Base-by-base conservation (phyloP, 441 rosid species). In the Erodium trifolium region DNA sequence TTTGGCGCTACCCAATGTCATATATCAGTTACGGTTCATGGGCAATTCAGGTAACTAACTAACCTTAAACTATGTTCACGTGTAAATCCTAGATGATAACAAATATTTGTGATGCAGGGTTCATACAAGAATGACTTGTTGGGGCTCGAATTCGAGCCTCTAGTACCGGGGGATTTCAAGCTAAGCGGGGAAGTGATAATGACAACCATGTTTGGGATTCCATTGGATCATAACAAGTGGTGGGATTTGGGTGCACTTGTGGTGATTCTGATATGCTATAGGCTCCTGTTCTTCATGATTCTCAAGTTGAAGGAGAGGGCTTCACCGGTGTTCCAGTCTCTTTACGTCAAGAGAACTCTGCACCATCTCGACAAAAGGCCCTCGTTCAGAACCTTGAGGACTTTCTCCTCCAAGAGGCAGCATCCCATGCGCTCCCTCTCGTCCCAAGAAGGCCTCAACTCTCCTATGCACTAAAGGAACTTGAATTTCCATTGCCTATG, bases 1-100 rank as follows among this genome's bases (percentile, higher is more conserved):
- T 94, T 75, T 94, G 99, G 99, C 90, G 99, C 12, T 92, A 92
- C 70, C 97, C 98, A 0, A 75, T 94, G 79, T 92, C 98, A 0
- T 94, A 78, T 71, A 78, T 94, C 82, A 92, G 86, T 18, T 92
- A 83, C 23, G 92, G 96, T 27, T 73, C 88, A 70, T 87, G 90
- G 88, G 90, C 78, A 65, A 78, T 87, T 68, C 84, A 87, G 92
- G 97, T 91, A 78, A 68, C 5, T 9, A 19, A 7, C 34, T 51
- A 51, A 51, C 59, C 34, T 31, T 31, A 31, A 31, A 0, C 34
- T 31, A 31, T 31, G 34, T 31, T 31, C 1, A 31, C 3, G 34
- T 31, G 34, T 31, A 31, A 31, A 3, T 31, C 3, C 34, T 31
- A 31, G 34, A 31, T 31, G 34, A 31, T 49, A 65, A 49, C 47